These are phyloP conservation scores for Wickerhamia fluorescens DNA, from an alignment of 805 yeast genomes.

Conservation along the genomic window DNA sequence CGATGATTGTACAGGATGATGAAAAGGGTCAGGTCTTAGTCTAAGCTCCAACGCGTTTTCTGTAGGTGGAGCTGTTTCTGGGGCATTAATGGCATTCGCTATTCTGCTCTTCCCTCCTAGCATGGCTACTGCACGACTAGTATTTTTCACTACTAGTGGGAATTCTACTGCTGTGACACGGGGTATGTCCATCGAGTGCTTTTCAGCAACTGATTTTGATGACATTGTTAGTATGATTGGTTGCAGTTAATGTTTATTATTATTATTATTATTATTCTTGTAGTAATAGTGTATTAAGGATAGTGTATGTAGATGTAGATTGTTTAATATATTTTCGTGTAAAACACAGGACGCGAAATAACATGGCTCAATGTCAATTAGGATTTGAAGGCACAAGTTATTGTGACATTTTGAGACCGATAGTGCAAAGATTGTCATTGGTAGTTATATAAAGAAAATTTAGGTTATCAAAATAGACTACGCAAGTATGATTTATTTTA, in stretches of 20 bases:
- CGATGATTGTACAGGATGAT: slow-evolving; percentile 60
- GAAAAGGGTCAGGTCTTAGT: slow-evolving; percentile 35
- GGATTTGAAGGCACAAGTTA: too few relatives aligned
- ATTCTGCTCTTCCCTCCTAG: slow-evolving; percentile 55
- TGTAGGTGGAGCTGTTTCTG: slow-evolving; percentile 18
- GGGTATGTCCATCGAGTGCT: slow-evolving; percentile 64
- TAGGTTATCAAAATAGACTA: too few relatives aligned
- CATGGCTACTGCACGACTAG: slow-evolving; percentile 56
- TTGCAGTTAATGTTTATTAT: background rate
- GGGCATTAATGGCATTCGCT: slow-evolving; percentile 33
- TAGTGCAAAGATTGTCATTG: too few relatives aligned
- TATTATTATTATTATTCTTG: background rate
- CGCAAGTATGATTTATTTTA: too few relatives aligned
- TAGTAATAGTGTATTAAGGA: background rate
- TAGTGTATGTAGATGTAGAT: background rate
- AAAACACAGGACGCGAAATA: too few relatives aligned
- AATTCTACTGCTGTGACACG: slow-evolving; percentile 69
- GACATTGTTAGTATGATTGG: slow-evolving; percentile 3
- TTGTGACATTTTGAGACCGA: too few relatives aligned
- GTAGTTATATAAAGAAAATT: too few relatives aligned
- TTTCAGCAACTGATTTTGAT: slow-evolving; percentile 33
- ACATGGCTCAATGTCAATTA: too few relatives aligned
- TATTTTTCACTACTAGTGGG: slow-evolving; percentile 63
- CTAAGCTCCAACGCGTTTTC: slow-evolving; percentile 35
- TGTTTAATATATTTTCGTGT: too few relatives aligned